Conservation (phyloP, 106 monocot genomes). For the Allium cepa region DNA sequence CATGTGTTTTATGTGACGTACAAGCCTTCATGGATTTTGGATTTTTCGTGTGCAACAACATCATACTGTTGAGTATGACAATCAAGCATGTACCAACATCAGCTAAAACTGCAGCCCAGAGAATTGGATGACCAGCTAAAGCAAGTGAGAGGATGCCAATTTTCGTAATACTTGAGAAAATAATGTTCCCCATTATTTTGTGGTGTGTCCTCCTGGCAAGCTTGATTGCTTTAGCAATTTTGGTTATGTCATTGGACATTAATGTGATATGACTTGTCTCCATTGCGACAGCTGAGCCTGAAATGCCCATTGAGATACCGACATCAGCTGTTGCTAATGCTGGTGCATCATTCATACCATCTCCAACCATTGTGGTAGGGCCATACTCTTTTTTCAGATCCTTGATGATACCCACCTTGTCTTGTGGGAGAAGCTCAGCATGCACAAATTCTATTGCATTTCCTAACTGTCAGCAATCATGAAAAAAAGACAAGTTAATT, state of each 20-base stretch:
- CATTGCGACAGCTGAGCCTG: constrained; percentile 86
- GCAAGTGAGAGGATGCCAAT: constrained; percentile 61
- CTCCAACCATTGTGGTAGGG: constrained; percentile 70
- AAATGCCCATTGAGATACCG: constrained; percentile 96
- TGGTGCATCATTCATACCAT: constrained; percentile 97
- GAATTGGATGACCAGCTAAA: constrained; percentile 62
- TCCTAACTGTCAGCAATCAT: constrained; percentile 34
- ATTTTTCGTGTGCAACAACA: constrained; percentile 18
- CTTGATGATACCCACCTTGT: constrained; percentile 60
- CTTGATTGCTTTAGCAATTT: constrained; percentile 57
- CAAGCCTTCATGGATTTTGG: constrained; percentile 34
- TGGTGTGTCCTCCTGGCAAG: constrained; percentile 53
- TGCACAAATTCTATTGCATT: constrained; percentile 49
- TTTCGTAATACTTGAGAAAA: constrained; percentile 53
- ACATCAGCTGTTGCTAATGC: constrained; percentile 72
- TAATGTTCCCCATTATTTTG: constrained; percentile 68
- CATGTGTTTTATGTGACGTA: constrained; percentile 14
- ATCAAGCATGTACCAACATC: constrained; percentile 90
- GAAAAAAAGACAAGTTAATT: no score
- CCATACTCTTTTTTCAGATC: constrained; percentile 57
- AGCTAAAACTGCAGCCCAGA: constrained; percentile 93
- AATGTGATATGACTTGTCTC: constrained; percentile 90
- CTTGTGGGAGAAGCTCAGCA: constrained; percentile 75
- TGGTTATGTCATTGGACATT: constrained; percentile 86
- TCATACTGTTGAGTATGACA: constrained; percentile 85